Percentiles rank a stretch among this genome's conserved stretches.
phyloP scores from a whole-genome alignment of 176 grass and related monocot genomes.

The Hordeum vulgare region DNA sequence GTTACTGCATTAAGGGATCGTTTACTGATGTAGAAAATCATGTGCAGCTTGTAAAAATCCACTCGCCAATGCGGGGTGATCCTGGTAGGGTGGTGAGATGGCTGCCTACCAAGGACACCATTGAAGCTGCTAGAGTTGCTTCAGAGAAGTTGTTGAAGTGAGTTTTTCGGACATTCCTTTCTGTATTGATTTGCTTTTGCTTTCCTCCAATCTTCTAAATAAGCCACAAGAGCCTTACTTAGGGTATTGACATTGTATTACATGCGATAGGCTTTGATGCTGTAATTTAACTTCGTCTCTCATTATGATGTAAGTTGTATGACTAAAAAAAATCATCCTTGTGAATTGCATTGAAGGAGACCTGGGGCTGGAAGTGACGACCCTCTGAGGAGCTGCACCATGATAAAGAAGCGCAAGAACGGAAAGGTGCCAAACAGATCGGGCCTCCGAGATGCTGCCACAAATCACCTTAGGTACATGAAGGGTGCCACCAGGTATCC shows the following conservation, averaged over 20 bases:
- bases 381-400: constrained; percentile 48
- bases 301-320: neutral
- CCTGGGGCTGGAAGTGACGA: constrained; percentile 52
- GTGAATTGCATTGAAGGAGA: constrained; percentile 44
- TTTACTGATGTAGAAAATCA: neutral
- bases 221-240: neutral
- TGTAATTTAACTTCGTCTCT: neutral
- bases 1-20: neutral
- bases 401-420: constrained; percentile 57
- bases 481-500: constrained; percentile 69
- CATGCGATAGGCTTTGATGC: neutral
- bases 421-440: constrained; percentile 34
- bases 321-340: neutral
- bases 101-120: constrained; percentile 52
- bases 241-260: neutral
- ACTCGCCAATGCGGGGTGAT: constrained; percentile 82
- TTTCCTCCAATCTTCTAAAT: neutral
- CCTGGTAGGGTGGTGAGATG: constrained; percentile 57
- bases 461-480: constrained; percentile 50
- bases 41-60: constrained; percentile 89
- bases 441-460: constrained; percentile 52
- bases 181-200: neutral
- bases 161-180: constrained; percentile 1
- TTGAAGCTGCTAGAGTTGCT: constrained; percentile 66
- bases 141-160: constrained; percentile 85